A percentile compares a stretch with the other conserved stretches of the same genome.
phyloP scores from a whole-genome alignment of 495 filamentous ascomycete species.

The Hamigera avellanea region DNA sequence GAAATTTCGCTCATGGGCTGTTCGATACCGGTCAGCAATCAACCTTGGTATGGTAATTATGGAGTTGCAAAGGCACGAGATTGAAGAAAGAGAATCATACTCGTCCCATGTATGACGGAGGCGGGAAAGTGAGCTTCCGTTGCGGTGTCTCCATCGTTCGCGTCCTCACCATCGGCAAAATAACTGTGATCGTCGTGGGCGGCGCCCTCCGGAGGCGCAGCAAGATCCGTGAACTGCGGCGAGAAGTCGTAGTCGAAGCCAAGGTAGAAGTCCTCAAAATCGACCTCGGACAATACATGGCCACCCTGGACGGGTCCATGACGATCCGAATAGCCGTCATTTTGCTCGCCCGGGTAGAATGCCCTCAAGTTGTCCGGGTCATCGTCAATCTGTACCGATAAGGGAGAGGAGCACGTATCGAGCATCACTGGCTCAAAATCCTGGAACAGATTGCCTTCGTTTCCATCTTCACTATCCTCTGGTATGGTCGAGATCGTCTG shows the following conservation, averaged over 20 bases:
- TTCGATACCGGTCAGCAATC: constrained; percentile 5
- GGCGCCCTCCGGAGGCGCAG: background rate
- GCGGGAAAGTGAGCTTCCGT: constrained; percentile 15
- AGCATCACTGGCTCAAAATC: constrained; percentile 2
- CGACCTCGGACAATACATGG: constrained; percentile 13
- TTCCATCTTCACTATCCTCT: constrained; percentile 11
- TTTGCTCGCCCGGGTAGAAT: constrained; percentile 26
- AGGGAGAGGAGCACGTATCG: constrained; percentile 6
- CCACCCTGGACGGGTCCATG: background rate
- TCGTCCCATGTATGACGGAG: constrained; percentile 23
- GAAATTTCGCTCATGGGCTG: constrained; percentile 31
- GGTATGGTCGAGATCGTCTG: constrained; percentile 6
- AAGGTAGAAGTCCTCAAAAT: constrained; percentile 26
- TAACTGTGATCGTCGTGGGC: constrained; percentile 11
- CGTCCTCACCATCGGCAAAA: constrained; percentile 11
- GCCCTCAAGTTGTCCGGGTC: constrained; percentile 23
- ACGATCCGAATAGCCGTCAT: constrained; percentile 9
- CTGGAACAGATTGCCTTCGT: constrained; percentile 9
- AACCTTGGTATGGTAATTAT: background rate
- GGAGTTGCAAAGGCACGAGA: background rate
- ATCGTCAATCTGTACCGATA: constrained; percentile 8
- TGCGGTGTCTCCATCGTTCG: constrained; percentile 3
- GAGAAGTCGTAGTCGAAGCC: constrained; percentile 10
- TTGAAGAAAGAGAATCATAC: constrained; percentile 14
- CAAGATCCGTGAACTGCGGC: constrained; percentile 8